These are phyloP conservation scores for Blastobotrys parvus DNA, from an alignment of 805 yeast genomes.

Conservation along the genomic window DNA sequence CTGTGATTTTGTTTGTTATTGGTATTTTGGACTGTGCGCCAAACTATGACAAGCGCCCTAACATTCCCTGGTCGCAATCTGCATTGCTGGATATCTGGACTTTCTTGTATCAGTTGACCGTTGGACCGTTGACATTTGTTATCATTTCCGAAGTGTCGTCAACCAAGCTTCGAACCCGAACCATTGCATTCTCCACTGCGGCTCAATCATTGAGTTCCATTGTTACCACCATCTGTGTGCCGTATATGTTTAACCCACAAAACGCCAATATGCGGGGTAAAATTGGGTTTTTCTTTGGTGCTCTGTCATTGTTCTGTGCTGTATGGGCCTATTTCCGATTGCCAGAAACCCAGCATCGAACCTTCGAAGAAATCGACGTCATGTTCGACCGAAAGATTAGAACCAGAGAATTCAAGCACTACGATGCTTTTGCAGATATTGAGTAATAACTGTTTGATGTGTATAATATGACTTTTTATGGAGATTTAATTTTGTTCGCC, in stretches of 20 bases:
- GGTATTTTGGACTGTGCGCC: slow-evolving; percentile 26
- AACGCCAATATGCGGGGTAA: slow-evolving; percentile 43
- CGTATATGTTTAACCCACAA: slow-evolving; percentile 43
- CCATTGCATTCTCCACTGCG: slow-evolving; percentile 34
- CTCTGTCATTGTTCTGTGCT: slow-evolving; percentile 25
- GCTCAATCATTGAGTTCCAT: slow-evolving; percentile 19
- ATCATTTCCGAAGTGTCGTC: slow-evolving; percentile 38
- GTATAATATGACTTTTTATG: too few relatives aligned
- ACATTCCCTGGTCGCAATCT: slow-evolving; percentile 29
- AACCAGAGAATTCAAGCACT: slow-evolving; percentile 11
- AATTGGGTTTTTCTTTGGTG: slow-evolving; percentile 43
- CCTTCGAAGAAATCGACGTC: slow-evolving; percentile 52
- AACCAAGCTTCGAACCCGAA: slow-evolving; percentile 31
- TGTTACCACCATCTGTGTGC: slow-evolving; percentile 23
- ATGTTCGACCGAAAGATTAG: slow-evolving; percentile 32
- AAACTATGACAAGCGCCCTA: slow-evolving; percentile 12
- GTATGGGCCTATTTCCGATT: slow-evolving; percentile 43
- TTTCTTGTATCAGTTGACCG: slow-evolving; percentile 37
- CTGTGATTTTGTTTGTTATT: slow-evolving; percentile 33
- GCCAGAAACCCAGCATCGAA: slow-evolving; percentile 53
- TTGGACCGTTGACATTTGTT: slow-evolving; percentile 38
- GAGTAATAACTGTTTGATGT: not conserved
- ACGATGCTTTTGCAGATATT: slow-evolving; percentile 10
- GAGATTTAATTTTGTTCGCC: too few relatives aligned
- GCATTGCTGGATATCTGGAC: slow-evolving; percentile 39